Evolutionary conservation across 257 asterid species (phyloP), one percentile per base, ranked within the genome.

Genomic region (Solanum okadae): DNA sequence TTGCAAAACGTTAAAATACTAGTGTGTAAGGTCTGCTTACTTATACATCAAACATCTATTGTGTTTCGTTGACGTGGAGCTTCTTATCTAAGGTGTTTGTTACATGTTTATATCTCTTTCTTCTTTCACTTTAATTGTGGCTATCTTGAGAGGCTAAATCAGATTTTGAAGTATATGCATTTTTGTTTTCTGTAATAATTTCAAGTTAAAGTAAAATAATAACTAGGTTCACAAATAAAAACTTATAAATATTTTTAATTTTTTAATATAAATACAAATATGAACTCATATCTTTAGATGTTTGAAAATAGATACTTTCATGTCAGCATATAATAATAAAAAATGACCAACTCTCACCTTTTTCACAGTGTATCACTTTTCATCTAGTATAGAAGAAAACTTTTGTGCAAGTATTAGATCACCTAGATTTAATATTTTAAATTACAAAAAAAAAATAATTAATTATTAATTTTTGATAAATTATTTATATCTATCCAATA

Each of bases 281-380:
- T 61, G 29, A 61, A 22, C 14, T 10, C 27, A 22, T 9, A 34
- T 63, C 84, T 13, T 63, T 8, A 23, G 20, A 49, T 49, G 20
- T 15, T 46, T 0, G 3, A 23, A 12, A 86, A 86, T 79, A 52
- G 92, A 92, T 37, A 37, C 91, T 13, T 61, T 65, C 86, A 10
- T 92, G 93, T 93, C 90, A 90, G 92, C 78, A 88, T 83, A 89
- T 83, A 86, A 83, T 44, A 37, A 83, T 37, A 49, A 34, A 37
- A 42, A 67, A 65, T 33, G 31, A 71, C 86, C 86, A 79, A 44
- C 83, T 72, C 89, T 87, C 75, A n/a, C 59, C 83, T 23, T 76
- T 76, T 76, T 76, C 59, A 38, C 59, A 4, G 20, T 16, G 22
- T 6, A 71, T 52, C 78, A 71, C 83, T 38, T 37, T 37, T 76